Evolutionary conservation across 257 asterid species (phyloP), one percentile per base, ranked within the genome.

Genomic region (Salvia rosmarinus): DNA sequence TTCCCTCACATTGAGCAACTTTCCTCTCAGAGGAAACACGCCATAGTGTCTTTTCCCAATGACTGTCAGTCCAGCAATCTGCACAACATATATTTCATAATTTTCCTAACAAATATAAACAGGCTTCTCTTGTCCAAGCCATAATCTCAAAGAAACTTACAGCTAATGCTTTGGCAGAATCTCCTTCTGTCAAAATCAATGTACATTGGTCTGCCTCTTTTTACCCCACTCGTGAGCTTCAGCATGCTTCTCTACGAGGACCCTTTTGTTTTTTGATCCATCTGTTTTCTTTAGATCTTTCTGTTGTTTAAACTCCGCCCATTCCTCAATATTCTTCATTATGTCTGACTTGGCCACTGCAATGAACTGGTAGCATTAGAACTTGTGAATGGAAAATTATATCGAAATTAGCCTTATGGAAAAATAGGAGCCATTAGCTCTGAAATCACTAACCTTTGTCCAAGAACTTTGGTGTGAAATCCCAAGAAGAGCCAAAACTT

Each of bases 151-250:
- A n/a, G 57, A 52, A 50, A 82, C 95, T 85, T 85, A 95, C 98
- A 34, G 98, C 99, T 63, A 95, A 97, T 69, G 97, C 95, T 85
- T 90, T 92, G 65, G 99, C 99, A 11, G 99, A 95, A 85, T 95
- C 99, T 82, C 99, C 99, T 87, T 95, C 98, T 17, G 99, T 95
- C 87, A 95, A 83, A 75, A 95, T 91, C 78, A 95, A 84, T 42
- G 99, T 95, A 77, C 99, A 95, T 78, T 75, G 87, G 10, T 88
- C 97, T 20, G 98, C 75, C 40, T 95, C 64, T 90, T 44, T 44
- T 44, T 64, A 43, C 96, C 54, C 99, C 98, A 49, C 76, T 88
- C 95, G 72, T 91, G 90, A 42, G 99, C 98, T 79, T 95, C 98
- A 51, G 86, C 87, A 55, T 91, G 86, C 78, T 95, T 95, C 40